These are phyloP conservation scores for Aspergillus sp. DNA, from an alignment of 2,329 filamentous ascomycete genomes.

Conservation along the genomic window DNA sequence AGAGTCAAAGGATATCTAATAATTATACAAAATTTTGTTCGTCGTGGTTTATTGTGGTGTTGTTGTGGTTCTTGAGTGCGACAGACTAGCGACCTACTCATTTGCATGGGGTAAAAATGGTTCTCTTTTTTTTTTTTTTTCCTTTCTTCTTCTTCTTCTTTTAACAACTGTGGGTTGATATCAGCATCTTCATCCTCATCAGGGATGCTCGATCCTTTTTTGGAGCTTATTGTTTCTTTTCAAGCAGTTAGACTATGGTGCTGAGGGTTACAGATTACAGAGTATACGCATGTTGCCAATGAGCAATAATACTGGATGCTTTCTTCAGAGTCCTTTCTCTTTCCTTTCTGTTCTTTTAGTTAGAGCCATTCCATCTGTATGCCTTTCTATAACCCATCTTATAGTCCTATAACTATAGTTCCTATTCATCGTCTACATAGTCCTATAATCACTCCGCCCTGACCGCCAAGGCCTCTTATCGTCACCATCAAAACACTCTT, in stretches of 20 bases:
- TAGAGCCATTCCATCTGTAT: no score
- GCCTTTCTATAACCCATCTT: no score
- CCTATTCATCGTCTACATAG: background rate
- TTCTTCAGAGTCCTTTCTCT: background rate
- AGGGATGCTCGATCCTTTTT: background rate
- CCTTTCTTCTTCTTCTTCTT: background rate
- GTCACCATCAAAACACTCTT: background rate
- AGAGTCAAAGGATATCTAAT: conserved; percentile 1
- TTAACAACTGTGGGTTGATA: background rate
- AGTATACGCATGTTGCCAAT: no score
- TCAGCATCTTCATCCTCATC: background rate
- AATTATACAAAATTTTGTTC: background rate
- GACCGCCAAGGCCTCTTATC: background rate
- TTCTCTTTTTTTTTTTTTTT: no score
- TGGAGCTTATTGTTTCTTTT: no score
- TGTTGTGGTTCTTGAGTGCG: background rate
- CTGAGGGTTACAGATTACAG: no score
- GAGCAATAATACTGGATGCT: no score
- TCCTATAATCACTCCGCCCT: background rate
- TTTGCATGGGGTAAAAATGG: background rate
- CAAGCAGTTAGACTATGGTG: no score
- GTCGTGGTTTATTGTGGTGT: background rate
- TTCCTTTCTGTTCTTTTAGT: no score
- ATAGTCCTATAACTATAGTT: no score
- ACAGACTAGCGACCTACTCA: background rate